phyloP scores from a whole-genome alignment of 169 alveolate species.

The Eimeria falciformis region DNA sequence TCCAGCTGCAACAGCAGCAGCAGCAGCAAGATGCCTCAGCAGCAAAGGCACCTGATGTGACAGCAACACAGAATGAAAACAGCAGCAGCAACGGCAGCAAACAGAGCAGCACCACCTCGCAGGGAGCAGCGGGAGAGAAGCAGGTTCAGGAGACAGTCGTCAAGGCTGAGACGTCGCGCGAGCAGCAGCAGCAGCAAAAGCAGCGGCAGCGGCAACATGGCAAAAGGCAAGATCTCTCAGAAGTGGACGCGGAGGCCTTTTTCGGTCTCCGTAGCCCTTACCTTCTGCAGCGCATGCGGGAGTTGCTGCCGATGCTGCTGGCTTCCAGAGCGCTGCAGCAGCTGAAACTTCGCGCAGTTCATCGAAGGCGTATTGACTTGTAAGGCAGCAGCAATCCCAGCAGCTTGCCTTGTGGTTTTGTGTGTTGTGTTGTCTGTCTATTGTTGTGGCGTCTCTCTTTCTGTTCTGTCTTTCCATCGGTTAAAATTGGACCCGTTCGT shows the following conservation, averaged over 20 bases:
- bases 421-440: not conserved
- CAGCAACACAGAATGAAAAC: not conserved
- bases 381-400: not conserved
- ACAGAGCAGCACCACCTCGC: not conserved
- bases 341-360: conserved; percentile 49
- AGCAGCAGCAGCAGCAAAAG: conserved; percentile 15
- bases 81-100: conserved; percentile 13
- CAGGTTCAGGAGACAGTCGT: not conserved
- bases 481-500: not conserved
- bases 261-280: conserved; percentile 58
- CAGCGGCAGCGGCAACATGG: conserved; percentile 19
- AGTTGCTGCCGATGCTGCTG: not conserved
- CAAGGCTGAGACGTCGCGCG: not conserved
- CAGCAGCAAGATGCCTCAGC: not conserved
- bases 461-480: too few relatives aligned
- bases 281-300: conserved; percentile 41
- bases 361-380: too few relatives aligned
- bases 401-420: not conserved
- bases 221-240: not conserved
- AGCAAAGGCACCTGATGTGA: not conserved
- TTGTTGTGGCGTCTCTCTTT: too few relatives aligned
- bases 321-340: conserved; percentile 51
- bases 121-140: conserved; percentile 2
- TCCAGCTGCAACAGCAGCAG: conserved; percentile 20
- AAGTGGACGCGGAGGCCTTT: conserved; percentile 36